A percentile compares a stretch with the other conserved stretches of the same genome.
Evolutionary conservation across 306 rosid species (phyloP).

Genomic region (Lathyrus oleraceus): DNA sequence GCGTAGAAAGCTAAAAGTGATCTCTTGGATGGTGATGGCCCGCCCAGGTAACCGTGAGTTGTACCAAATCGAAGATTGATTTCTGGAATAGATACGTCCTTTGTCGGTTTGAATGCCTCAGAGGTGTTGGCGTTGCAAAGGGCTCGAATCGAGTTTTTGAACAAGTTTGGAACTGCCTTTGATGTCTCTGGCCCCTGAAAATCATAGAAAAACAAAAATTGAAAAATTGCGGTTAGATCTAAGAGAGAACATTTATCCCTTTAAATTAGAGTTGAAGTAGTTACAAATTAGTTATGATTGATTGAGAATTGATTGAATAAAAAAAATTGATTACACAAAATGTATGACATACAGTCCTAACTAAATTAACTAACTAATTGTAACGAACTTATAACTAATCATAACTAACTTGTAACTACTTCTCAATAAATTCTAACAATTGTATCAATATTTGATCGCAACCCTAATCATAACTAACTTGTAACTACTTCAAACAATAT

Average conservation of each 20-base stretch:
- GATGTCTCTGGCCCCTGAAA: slow-evolving; percentile 82
- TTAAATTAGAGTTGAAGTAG: too few relatives aligned
- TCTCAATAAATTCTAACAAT: not conserved
- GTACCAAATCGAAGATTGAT: slow-evolving; percentile 70
- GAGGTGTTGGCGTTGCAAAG: slow-evolving; percentile 95
- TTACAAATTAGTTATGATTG: not conserved
- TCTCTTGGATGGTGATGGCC: slow-evolving; percentile 77
- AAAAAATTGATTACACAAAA: not conserved
- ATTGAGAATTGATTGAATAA: not conserved
- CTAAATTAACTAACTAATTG: not conserved
- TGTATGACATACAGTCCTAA: not conserved
- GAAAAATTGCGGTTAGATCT: too few relatives aligned
- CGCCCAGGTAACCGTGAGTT: slow-evolving; percentile 60
- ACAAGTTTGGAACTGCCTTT: slow-evolving; percentile 46
- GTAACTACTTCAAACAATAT: not conserved
- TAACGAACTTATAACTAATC: not conserved
- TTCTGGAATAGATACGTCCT: slow-evolving; percentile 88
- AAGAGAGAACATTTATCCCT: too few relatives aligned
- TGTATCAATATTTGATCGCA: not conserved
- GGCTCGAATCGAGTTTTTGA: slow-evolving; percentile 67
- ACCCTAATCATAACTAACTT: not conserved
- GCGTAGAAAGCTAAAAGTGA: slow-evolving; percentile 78
- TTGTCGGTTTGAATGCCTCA: slow-evolving; percentile 75
- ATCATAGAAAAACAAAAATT: not conserved
- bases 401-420: not conserved